These are phyloP conservation scores for Podospora bellae-mahoneyi DNA, from an alignment of 495 filamentous ascomycete species.

Conservation along the genomic window DNA sequence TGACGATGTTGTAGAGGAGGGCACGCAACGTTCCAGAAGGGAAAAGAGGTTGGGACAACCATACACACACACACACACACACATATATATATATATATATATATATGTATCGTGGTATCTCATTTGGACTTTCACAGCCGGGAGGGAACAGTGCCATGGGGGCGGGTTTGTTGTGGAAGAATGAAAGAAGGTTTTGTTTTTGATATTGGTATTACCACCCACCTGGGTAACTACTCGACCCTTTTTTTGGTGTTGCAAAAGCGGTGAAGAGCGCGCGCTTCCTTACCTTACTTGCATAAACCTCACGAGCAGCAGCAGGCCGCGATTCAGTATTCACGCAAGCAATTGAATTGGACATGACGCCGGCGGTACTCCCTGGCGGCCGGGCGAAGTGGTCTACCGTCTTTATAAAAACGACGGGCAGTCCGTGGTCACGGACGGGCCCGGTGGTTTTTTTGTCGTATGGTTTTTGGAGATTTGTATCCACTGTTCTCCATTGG, in stretches of 20 bases:
- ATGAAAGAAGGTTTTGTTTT: neutral
- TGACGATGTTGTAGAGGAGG: neutral
- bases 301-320: too few species aligned
- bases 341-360: neutral
- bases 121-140: too few species aligned
- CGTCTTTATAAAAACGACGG: conserved; percentile 7
- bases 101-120: too few species aligned
- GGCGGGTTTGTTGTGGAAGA: neutral
- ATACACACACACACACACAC: too few species aligned
- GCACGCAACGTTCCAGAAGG: neutral
- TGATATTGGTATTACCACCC: neutral
- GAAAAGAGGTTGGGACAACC: neutral
- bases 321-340: neutral
- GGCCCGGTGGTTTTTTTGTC: conserved; percentile 12
- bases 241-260: neutral
- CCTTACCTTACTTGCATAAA: neutral
- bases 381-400: neutral
- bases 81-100: too few species aligned
- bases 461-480: conserved; percentile 14
- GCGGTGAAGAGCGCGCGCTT: neutral
- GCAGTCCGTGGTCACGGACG: conserved; percentile 13
- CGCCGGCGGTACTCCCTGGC: neutral
- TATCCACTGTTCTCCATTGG: conserved; percentile 14
- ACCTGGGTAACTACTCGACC: neutral
- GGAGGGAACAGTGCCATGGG: neutral